phyloP scores from a whole-genome alignment of 2,329 filamentous ascomycete genomes.

The Aureobasidium sp. region DNA sequence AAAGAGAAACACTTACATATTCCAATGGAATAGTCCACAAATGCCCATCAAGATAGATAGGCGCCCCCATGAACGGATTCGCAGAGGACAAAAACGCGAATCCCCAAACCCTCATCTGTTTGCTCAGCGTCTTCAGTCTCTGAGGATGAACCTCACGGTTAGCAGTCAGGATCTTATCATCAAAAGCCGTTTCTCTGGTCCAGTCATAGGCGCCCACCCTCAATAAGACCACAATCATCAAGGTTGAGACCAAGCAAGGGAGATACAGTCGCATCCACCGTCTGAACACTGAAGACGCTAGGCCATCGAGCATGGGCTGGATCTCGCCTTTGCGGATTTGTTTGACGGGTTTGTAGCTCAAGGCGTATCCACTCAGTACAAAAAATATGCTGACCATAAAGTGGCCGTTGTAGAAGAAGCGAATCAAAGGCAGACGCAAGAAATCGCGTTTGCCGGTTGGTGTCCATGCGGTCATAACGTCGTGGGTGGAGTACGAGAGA shows the following conservation, averaged over 20 bases:
- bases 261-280: slow-evolving; percentile 19
- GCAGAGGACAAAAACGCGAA: slow-evolving; percentile 30
- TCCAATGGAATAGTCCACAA: slow-evolving; percentile 48
- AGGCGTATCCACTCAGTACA: slow-evolving; percentile 54
- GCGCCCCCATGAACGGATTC: background rate
- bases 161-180: background rate
- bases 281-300: slow-evolving; percentile 19
- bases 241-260: slow-evolving; percentile 18
- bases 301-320: slow-evolving; percentile 23
- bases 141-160: slow-evolving; percentile 13
- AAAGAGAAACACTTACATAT: background rate
- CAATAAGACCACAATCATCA: slow-evolving; percentile 14
- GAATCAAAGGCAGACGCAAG: slow-evolving; percentile 47
- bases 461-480: slow-evolving; percentile 16
- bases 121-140: background rate
- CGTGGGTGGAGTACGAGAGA: slow-evolving; percentile 8
- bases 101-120: slow-evolving; percentile 24
- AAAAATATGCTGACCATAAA: slow-evolving; percentile 55
- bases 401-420: slow-evolving; percentile 49
- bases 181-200: too few species aligned
- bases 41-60: slow-evolving; percentile 37
- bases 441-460: slow-evolving; percentile 11
- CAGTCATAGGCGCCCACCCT: slow-evolving; percentile 12
- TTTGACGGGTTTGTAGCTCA: slow-evolving; percentile 37
- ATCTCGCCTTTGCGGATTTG: slow-evolving; percentile 14